Evolutionary conservation across 768 basidiomycete genomes (phyloP), one percentile per base, ranked within the genome.

Genomic region (Lactifluus rugatus): DNA sequence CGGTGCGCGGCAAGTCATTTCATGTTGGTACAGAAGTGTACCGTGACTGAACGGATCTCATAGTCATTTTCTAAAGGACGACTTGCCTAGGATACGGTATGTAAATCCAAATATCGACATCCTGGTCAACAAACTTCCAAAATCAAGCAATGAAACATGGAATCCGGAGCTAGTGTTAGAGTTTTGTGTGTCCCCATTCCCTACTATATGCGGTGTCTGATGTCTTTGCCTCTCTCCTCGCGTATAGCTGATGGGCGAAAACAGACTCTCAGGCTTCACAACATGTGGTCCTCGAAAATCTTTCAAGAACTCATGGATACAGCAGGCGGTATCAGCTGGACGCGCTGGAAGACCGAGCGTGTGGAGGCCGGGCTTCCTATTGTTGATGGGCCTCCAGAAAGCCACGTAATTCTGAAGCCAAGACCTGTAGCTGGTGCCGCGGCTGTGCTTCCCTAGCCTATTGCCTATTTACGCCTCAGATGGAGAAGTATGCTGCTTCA

Each of bases 11-110:
- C 87, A 54, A 63, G 80, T 60, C 25, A 19, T 16, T 21, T 32
- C 8, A 49, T 9, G 2, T 44, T 26, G 32, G 34, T 19, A 23
- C 19, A 8, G 23, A 17, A 21, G 11, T 14, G 17, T 19, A 31
- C 23, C 9, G 48, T 25, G 52, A 47, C 25, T 44, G 19, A 45
- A 52, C 50, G 28, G 39, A 37, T 23, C 10, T 6, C 26, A 10
- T 57, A 89, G 89, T 46, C 83, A 89, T 73, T 91, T 92, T 62
- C 77, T 86, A 39, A 87, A 86, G 66, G 82, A 91, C 41, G 78
- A 87, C n/a, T 71, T 92, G 0, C 87, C 86, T 1, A 76, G 86
- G 31, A 86, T 92, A 74, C 84, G 81, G 11, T 89, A 80, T 69
- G 84, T 81, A 1, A 91, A 92, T 65, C 88, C 89, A 0, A 68